Evolutionary conservation across 352 stramenopile species (phyloP).

Genomic region (Pythium monospermum): DNA sequence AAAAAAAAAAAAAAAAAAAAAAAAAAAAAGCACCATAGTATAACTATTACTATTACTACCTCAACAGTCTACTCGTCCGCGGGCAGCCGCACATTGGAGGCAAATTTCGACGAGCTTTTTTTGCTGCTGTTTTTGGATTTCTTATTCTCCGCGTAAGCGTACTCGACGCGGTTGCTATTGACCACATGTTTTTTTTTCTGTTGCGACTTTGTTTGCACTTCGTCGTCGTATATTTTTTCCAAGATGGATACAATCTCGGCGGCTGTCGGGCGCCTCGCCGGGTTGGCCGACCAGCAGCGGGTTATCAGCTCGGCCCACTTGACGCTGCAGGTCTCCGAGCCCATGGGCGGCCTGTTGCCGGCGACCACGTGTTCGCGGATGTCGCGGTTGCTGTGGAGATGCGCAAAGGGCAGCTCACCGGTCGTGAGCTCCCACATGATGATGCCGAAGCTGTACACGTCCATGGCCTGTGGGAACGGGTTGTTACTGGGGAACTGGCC

Average conservation of each 20-base stretch:
- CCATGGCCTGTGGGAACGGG: slow-evolving; percentile 61
- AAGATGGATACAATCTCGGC: slow-evolving; percentile 80
- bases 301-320: slow-evolving; percentile 84
- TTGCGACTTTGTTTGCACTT: slow-evolving; percentile 51
- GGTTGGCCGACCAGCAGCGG: slow-evolving; percentile 80
- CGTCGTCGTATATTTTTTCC: slow-evolving; percentile 72
- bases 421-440: slow-evolving; percentile 87
- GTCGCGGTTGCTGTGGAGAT: slow-evolving; percentile 64
- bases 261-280: slow-evolving; percentile 57
- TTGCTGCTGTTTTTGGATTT: slow-evolving; percentile 27
- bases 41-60: slow-evolving; percentile 6
- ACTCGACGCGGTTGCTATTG: slow-evolving; percentile 79
- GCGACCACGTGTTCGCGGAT: slow-evolving; percentile 73
- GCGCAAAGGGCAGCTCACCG: slow-evolving; percentile 68
- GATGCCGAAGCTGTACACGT: slow-evolving; percentile 86
- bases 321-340: slow-evolving; percentile 68
- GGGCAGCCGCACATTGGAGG: slow-evolving; percentile 57
- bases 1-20: too few species aligned
- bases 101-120: slow-evolving; percentile 50
- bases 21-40: too few species aligned
- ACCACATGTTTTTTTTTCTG: slow-evolving; percentile 75
- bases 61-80: slow-evolving; percentile 2
- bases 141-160: slow-evolving; percentile 61
- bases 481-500: slow-evolving; percentile 44
- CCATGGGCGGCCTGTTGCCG: slow-evolving; percentile 70